These are phyloP conservation scores for Ceratopteris richardii DNA, from an alignment of 75 land plant genomes.

Conservation along the genomic window DNA sequence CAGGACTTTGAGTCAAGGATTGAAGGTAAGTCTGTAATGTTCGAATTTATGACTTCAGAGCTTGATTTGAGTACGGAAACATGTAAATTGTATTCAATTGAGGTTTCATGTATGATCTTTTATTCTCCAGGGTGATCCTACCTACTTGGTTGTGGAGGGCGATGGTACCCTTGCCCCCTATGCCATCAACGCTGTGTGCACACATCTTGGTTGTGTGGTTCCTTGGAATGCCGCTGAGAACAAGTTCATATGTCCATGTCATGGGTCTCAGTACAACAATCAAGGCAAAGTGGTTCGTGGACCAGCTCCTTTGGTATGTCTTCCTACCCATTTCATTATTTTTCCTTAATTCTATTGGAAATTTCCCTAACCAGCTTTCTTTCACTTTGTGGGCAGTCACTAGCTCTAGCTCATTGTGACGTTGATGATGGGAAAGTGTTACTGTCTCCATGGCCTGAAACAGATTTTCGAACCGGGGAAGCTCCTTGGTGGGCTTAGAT, in stretches of 20 bases:
- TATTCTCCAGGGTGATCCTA: constrained; percentile 82
- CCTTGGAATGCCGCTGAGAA: constrained; percentile 92
- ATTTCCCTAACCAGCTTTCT: not conserved
- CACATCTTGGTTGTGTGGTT: constrained; percentile 97
- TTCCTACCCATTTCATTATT: not conserved
- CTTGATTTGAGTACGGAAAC: too few species aligned
- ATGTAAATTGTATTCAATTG: too few species aligned
- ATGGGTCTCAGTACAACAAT: constrained; percentile 93
- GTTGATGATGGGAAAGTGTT: constrained; percentile 83
- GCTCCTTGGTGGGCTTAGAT: constrained; percentile 87
- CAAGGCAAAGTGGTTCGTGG: constrained; percentile 94
- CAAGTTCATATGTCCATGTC: constrained; percentile 98
- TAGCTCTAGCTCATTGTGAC: constrained; percentile 71
- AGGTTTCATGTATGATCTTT: too few species aligned
- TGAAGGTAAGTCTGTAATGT: constrained; percentile 43
- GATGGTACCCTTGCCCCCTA: constrained; percentile 82
- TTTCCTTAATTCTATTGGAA: not conserved
- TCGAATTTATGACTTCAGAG: too few species aligned
- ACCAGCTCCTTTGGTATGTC: constrained; percentile 85
- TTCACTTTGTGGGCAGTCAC: constrained; percentile 35
- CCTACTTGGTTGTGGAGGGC: constrained; percentile 92
- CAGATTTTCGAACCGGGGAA: constrained; percentile 93
- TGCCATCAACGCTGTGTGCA: constrained; percentile 95
- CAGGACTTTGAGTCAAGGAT: constrained; percentile 81
- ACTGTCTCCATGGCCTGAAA: constrained; percentile 83